A percentile compares a stretch with the other conserved stretches of the same genome.
Evolutionary conservation across 169 alveolate genomes (phyloP).

Genomic region (Perkinsus marinus): DNA sequence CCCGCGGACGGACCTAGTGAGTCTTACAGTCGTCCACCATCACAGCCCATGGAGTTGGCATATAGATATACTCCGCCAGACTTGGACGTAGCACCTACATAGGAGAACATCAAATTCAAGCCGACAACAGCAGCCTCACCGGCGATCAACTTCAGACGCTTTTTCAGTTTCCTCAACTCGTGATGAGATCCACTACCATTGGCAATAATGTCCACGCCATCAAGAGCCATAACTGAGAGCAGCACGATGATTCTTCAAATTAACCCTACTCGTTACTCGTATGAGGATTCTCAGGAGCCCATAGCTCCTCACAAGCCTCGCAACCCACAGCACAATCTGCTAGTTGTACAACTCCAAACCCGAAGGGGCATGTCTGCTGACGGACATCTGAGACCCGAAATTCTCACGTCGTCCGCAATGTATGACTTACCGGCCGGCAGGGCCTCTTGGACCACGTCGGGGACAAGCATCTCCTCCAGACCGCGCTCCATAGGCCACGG

Average conservation of each 20-base stretch:
- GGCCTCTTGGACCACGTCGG: conserved; percentile 2
- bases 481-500: conserved; percentile 45
- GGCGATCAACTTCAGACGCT: not conserved
- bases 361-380: not conserved
- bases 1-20: not conserved
- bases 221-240: conserved; percentile 19
- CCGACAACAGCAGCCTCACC: not conserved
- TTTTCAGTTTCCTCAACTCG: not conserved
- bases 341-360: not conserved
- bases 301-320: conserved; percentile 71
- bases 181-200: conserved; percentile 26
- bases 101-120: not conserved
- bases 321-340: conserved; percentile 42
- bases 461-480: conserved; percentile 38
- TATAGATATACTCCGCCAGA: conserved; percentile 52
- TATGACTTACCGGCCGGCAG: not conserved
- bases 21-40: conserved; percentile 36
- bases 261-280: not conserved
- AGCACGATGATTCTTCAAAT: not conserved
- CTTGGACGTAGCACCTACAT: conserved; percentile 23
- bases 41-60: conserved; percentile 50
- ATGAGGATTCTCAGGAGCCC: conserved; percentile 57
- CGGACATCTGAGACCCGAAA: not conserved
- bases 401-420: not conserved
- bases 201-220: conserved; percentile 63